phyloP scores from a whole-genome alignment of 2,329 filamentous ascomycete species.

The Clonostachys rosea region DNA sequence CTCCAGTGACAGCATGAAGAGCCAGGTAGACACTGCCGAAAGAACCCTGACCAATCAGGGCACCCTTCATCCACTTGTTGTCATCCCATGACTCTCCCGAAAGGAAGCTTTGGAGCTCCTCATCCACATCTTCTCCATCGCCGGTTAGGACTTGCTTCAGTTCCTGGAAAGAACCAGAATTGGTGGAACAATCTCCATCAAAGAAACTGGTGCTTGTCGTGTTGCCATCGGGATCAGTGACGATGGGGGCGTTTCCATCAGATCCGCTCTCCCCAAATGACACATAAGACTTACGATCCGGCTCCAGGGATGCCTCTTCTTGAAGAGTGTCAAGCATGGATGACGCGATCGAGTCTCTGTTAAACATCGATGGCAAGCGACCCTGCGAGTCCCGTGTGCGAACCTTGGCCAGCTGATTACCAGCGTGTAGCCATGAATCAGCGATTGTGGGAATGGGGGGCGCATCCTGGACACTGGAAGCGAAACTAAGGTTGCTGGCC shows the following conservation, averaged over 20 bases:
- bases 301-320: conserved; percentile 83
- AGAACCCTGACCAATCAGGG: conserved; percentile 91
- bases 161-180: conserved; percentile 74
- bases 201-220: conserved; percentile 73
- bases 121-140: conserved; percentile 88
- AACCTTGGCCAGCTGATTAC: conserved; percentile 30
- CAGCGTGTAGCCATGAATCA: conserved; percentile 74
- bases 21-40: conserved; percentile 96
- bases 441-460: conserved; percentile 94
- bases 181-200: conserved; percentile 64
- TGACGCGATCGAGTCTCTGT: conserved; percentile 83
- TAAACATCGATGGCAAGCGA: conserved; percentile 34
- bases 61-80: conserved; percentile 99
- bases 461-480: conserved; percentile 87
- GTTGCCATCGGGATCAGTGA: conserved; percentile 75
- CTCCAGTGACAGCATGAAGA: conserved; percentile 90
- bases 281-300: conserved; percentile 94
- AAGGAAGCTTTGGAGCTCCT: conserved; percentile 85
- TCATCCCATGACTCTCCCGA: conserved; percentile 93
- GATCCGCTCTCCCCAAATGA: conserved; percentile 74
- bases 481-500: conserved; percentile 88
- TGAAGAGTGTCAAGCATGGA: conserved; percentile 86
- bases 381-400: conserved; percentile 44
- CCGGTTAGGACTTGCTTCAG: conserved; percentile 81
- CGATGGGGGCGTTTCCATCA: conserved; percentile 61